Base-by-base conservation (phyloP, 352 stramenopile genomes). In the Phytophthora pinifolia region DNA sequence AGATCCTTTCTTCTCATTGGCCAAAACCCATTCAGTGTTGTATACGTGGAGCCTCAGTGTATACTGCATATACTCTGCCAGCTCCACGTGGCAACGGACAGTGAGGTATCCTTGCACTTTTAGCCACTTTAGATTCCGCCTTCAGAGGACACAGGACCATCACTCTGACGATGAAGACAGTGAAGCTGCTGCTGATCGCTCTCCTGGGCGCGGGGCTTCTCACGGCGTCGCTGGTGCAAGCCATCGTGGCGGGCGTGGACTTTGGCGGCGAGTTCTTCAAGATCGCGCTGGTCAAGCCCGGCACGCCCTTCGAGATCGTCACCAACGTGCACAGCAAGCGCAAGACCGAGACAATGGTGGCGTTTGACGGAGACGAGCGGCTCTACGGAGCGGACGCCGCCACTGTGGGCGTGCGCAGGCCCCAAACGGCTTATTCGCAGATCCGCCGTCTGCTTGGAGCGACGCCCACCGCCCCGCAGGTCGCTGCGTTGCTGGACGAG, bases 251-350 rank as follows among this genome's bases (percentile, higher is more conserved):
- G 1, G 96, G 96, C 52, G 88, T 99, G 30, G 97, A 99, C 78
- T 91, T 99, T 60, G 96, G 96, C 59, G 95, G 86, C 53, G 85
- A 98, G 58, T 91, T 86, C 54, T 91, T 91, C 67, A 91, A 91
- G 65, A 70, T 91, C 31, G 80, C 80, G 48, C 78, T 91, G 10
- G 80, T 91, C n/a, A 91, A 98, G 70, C 93, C 94, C 43, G 95
- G 96, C 43, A 96, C 88, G 48, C 94, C 96, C 6, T 88, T 99
- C 51, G 93, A 98, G 73, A 99, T 99, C 77, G 96, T 99, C 3
- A 98, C 95, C 18, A 99, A 99, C 71, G 75, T 98, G 43, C 92
- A 98, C 65, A 98, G 92, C 56, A 99, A 99, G 78, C 90, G 97
- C 45, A 99, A 99, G 76, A 99, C 96, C 17, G 94, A 98, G 67